A percentile compares a stretch with the other conserved stretches of the same genome.
These are phyloP conservation scores for Alternaria ventricosa DNA, from an alignment of 2,329 filamentous ascomycete species.

Conservation along the genomic window DNA sequence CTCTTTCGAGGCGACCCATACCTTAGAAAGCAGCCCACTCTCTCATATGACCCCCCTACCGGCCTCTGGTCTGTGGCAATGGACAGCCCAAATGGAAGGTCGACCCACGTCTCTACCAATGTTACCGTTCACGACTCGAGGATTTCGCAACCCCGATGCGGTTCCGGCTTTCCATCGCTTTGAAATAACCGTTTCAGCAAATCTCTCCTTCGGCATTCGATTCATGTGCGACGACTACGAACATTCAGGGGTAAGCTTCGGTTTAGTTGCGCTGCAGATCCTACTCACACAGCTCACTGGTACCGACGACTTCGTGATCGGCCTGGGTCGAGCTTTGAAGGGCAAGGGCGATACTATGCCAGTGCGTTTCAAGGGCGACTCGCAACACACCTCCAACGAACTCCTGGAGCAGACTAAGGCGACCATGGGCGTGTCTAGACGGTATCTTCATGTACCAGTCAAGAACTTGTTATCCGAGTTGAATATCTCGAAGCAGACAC, in stretches of 20 bases:
- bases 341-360: background rate
- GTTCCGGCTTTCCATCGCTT: background rate
- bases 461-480: background rate
- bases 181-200: background rate
- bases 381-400: background rate
- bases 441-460: background rate
- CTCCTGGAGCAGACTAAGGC: background rate
- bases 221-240: background rate
- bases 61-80: background rate
- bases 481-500: background rate
- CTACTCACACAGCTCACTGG: conserved; percentile 3
- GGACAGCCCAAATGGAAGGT: background rate
- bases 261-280: conserved; percentile 2
- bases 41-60: background rate
- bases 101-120: background rate
- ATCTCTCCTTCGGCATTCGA: background rate
- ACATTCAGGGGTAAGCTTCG: background rate
- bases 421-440: background rate
- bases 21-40: background rate
- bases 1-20: background rate
- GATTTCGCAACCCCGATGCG: conserved; percentile 2
- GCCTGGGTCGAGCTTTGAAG: background rate
- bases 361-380: background rate
- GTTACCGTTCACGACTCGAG: conserved; percentile 1
- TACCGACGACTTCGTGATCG: conserved; percentile 3